phyloP scores from a whole-genome alignment of 2,329 filamentous ascomycete species.

The Beauveria sp. region DNA sequence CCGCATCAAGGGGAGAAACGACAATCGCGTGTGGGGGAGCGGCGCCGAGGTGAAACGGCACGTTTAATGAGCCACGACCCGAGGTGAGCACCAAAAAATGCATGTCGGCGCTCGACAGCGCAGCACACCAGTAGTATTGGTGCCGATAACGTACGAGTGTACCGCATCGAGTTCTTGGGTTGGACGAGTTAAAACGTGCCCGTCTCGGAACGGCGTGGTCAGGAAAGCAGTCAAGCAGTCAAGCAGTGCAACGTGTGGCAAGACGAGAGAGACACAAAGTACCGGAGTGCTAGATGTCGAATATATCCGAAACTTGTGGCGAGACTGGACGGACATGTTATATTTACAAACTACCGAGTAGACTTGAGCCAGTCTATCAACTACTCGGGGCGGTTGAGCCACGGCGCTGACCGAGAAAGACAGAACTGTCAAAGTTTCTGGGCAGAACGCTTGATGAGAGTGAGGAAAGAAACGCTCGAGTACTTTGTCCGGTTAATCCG shows the following conservation, averaged over 20 bases:
- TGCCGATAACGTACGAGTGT: too few species aligned
- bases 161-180: too few species aligned
- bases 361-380: background rate
- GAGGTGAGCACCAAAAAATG: background rate
- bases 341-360: background rate
- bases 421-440: background rate
- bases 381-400: too few species aligned
- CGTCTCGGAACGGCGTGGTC: background rate
- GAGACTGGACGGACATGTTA: background rate
- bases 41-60: constrained; percentile 56
- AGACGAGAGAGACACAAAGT: background rate
- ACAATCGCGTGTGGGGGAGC: constrained; percentile 15
- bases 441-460: too few species aligned
- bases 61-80: constrained; percentile 38
- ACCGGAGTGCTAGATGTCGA: background rate
- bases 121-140: background rate
- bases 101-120: background rate
- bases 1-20: background rate
- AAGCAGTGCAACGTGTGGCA: background rate
- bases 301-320: background rate
- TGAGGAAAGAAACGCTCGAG: background rate
- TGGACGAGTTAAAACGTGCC: background rate
- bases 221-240: too few species aligned
- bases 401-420: background rate
- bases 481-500: background rate